Evolutionary conservation across 805 yeast species (phyloP), one percentile per base, ranked within the genome.

Genomic region (Huiozyma naganishii): DNA sequence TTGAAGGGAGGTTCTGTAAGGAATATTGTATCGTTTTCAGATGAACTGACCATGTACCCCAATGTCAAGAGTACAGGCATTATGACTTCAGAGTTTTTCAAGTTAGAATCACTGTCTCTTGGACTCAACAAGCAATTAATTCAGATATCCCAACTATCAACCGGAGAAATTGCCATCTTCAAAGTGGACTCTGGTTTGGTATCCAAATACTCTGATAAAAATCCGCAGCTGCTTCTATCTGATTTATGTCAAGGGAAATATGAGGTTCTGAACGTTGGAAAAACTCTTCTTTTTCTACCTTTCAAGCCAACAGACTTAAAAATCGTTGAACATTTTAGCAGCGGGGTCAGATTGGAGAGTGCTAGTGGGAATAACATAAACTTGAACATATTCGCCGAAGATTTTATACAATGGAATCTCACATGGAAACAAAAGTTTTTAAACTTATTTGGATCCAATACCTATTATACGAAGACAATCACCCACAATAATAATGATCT

Each of bases 101-200:
- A 44, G 37, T 40, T 60, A 9, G 43, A 53, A 7, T 28, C 47
- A n/a, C 39, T 41, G 4, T 56, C 50, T 43, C 45, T 53, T 27
- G 45, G 47, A 5, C 45, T 45, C 32, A 41, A 51, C 6, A 46
- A 49, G 27, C 13, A 47, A 27, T 35, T 53, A 28, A 57, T 60
- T 1, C 65, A 61, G 40, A 35, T 59, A 4, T 42, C 50, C n/a
- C 55, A 55, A 37, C 50, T 60, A 27, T 28, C 42, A n/a, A 52
- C 44, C 36, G 60, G 59, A 3, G 54, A 51, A 29, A 27, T 60
- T 32, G 62, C 61, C 5, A 48, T 61, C 5, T 56, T 58, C 39
- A 52, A 49, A 36, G 50, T 59, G 6, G 52, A 52, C 38, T 47
- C 55, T 6, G 55, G 55, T 3, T 44, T 47, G 12, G 29, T 49